Evolutionary conservation across 2,329 filamentous ascomycete genomes (phyloP), one percentile per base, ranked within the genome.

Genomic region (Huntiella bhutanensis): DNA sequence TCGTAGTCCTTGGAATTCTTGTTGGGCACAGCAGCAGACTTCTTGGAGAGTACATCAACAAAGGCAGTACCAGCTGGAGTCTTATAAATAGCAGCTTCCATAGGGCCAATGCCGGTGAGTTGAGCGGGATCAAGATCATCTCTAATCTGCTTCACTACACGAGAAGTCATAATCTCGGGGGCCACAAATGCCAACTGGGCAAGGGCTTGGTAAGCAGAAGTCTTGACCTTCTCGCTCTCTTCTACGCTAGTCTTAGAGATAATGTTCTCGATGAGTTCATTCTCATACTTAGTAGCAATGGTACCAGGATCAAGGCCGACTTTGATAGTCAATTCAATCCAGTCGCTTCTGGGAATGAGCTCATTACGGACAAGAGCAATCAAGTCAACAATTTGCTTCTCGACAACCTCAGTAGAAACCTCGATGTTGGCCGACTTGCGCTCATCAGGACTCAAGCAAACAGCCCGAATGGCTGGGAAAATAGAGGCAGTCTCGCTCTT

Each of bases 1-100:
- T 98, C 85, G 55, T 95, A 94, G 58, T 96, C 91, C 59, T 93
- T 95, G 42, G 76, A 80, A 55, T 85, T 94, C 64, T 94, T 96
- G 62, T 86, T 80, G 3, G 85, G 77, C 2, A 80, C 64, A 51
- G 74, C 74, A 49, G 76, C 75, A 1, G 77, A 67, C 58, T 93
- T 93, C 58, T 84, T 87, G 33, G 81, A 83, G 4, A 98, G 70
- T 0, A 96, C 83, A 61, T 98, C 91, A 15, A 98, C 71, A 55
- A 93, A 96, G 11, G 79, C 73, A 1, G 80, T 87, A 1, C 86
- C 88, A 59, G 92, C 85, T 1, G 86, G 81, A 0, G 88, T 94
- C 39, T 85, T 78, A 60, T 87, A 91, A 49, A 98, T 96, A 12
- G 86, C 87, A 22, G 86, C 85, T 60, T 98, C 91, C 2, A 85